Evolutionary conservation across 2,329 filamentous ascomycete genomes (phyloP).

Genomic region (Aspergillus pseudoterreus): DNA sequence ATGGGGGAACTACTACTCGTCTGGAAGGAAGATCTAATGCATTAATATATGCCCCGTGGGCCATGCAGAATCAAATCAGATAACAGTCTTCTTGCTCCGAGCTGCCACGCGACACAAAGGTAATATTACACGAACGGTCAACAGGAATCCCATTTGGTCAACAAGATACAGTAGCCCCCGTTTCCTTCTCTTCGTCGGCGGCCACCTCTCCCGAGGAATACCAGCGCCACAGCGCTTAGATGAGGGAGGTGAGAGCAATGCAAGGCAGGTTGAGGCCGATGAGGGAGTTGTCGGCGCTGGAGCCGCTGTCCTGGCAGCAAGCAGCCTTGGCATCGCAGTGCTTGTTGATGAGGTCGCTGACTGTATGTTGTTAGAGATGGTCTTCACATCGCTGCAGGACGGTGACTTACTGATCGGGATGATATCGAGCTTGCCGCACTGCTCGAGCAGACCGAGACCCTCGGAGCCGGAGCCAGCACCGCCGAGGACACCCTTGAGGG

Average conservation of each 20-base stretch:
- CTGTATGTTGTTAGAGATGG: neutral
- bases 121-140: conserved; percentile 27
- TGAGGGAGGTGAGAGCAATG: conserved; percentile 35
- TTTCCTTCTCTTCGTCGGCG: conserved; percentile 13
- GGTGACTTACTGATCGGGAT: conserved; percentile 4
- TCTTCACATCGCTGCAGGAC: too few relatives aligned
- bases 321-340: conserved; percentile 41
- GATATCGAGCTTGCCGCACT: conserved; percentile 40
- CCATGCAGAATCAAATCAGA: conserved; percentile 11
- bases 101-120: conserved; percentile 25
- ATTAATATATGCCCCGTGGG: conserved; percentile 16
- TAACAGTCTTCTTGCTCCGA: conserved; percentile 31
- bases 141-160: conserved; percentile 17
- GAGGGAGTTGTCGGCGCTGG: conserved; percentile 26
- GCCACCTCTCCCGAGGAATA: neutral
- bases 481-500: conserved; percentile 33
- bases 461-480: conserved; percentile 30
- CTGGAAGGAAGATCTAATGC: conserved; percentile 11
- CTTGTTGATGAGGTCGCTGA: conserved; percentile 35
- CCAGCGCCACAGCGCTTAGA: conserved; percentile 26
- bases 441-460: conserved; percentile 37
- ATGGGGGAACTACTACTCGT: too few relatives aligned
- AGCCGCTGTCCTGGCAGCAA: conserved; percentile 35
- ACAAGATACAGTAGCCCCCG: conserved; percentile 10
- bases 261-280: conserved; percentile 36